Percentiles rank a stretch among this genome's conserved stretches.
These are phyloP conservation scores for Sutorius australiensis DNA, from an alignment of 768 basidiomycete genomes.

Conservation along the genomic window DNA sequence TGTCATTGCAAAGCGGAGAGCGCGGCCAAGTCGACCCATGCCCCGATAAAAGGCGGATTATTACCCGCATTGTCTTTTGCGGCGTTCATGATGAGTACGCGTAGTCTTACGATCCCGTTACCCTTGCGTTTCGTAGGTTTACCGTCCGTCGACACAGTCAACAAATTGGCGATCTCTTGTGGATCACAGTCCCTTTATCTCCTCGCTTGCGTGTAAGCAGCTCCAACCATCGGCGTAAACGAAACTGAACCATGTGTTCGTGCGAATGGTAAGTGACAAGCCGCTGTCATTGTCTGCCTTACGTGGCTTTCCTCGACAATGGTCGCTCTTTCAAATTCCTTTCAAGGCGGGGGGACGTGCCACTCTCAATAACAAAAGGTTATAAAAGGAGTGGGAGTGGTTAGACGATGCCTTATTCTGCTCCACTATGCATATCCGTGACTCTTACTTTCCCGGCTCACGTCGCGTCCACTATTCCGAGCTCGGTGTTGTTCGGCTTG, in stretches of 20 bases:
- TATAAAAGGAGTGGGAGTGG: constrained; percentile 7
- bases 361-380: background rate
- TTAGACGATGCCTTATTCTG: background rate
- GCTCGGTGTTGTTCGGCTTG: background rate
- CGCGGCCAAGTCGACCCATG: constrained; percentile 46
- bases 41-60: constrained; percentile 42
- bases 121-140: background rate
- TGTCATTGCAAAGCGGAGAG: constrained; percentile 54
- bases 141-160: background rate
- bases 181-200: background rate
- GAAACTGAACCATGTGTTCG: background rate
- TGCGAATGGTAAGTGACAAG: constrained; percentile 7
- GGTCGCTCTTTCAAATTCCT: constrained; percentile 1
- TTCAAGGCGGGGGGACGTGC: constrained; percentile 9
- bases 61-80: background rate
- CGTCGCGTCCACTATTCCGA: constrained; percentile 3
- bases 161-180: background rate
- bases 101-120: constrained; percentile 4
- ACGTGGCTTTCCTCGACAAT: constrained; percentile 8
- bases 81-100: background rate
- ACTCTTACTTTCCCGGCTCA: background rate
- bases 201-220: no score
- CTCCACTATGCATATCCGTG: constrained; percentile 2
- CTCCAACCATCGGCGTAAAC: background rate
- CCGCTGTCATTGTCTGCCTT: constrained; percentile 8